These are phyloP conservation scores for Pythium apleroticum DNA, from an alignment of 352 stramenopile genomes.

Conservation along the genomic window DNA sequence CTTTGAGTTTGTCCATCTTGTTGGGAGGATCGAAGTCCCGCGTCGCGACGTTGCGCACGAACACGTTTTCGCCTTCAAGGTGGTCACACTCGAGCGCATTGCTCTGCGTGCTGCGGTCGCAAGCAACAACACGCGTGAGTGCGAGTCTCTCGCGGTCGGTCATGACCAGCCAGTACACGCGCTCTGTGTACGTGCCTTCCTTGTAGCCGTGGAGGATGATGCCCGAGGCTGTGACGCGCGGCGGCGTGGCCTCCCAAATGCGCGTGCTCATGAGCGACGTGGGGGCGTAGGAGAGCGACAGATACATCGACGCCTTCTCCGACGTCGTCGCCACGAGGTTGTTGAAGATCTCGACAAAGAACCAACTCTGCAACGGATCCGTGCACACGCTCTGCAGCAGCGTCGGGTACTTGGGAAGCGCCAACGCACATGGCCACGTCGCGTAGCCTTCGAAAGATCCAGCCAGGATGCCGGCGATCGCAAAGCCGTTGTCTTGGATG, in stretches of 20 bases:
- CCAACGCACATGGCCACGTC: slow-evolving; percentile 13
- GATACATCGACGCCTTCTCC: slow-evolving; percentile 25
- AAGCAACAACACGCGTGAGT: slow-evolving; percentile 13
- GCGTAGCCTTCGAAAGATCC: slow-evolving; percentile 23
- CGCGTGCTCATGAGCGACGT: slow-evolving; percentile 23
- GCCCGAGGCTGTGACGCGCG: not conserved
- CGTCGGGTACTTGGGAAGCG: slow-evolving; percentile 4
- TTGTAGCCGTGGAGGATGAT: slow-evolving; percentile 18
- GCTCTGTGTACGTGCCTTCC: slow-evolving; percentile 26
- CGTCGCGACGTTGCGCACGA: slow-evolving; percentile 17
- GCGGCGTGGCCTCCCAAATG: slow-evolving; percentile 9
- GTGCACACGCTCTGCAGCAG: slow-evolving; percentile 13
- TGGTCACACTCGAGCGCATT: slow-evolving; percentile 27
- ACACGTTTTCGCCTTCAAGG: slow-evolving; percentile 20
- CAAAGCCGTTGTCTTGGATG: slow-evolving; percentile 19
- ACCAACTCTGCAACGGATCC: slow-evolving; percentile 4
- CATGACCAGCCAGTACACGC: slow-evolving; percentile 20
- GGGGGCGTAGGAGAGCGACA: slow-evolving; percentile 22
- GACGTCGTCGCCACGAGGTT: slow-evolving; percentile 29
- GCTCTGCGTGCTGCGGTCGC: slow-evolving; percentile 24
- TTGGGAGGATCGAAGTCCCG: slow-evolving; percentile 19
- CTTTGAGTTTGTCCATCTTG: slow-evolving; percentile 27
- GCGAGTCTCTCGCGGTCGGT: slow-evolving; percentile 12
- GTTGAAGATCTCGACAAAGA: slow-evolving; percentile 24
- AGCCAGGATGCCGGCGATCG: slow-evolving; percentile 21